A percentile compares a stretch with the other conserved stretches of the same genome.
Conservation (phyloP, 371 early-diverging fungal genomes). For the Lichtheimia ramosa region DNA sequence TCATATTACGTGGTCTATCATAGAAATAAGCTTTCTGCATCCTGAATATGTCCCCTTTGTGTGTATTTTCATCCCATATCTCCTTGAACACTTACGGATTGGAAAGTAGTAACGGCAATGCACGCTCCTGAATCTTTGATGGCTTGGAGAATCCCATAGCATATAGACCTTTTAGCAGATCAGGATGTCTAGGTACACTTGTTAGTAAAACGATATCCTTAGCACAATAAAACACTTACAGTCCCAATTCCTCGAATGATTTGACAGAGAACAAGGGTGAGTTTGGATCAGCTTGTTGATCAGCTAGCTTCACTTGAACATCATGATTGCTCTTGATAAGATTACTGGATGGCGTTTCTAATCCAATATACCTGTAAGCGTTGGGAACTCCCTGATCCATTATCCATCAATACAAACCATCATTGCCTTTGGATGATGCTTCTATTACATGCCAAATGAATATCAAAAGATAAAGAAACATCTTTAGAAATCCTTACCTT, state of each 20-base stretch:
- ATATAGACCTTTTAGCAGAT: slow-evolving; percentile 91
- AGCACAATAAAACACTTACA: slow-evolving; percentile 41
- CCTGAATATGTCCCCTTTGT: no score
- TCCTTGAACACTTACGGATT: slow-evolving; percentile 58
- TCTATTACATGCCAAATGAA: no score
- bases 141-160: slow-evolving; percentile 92
- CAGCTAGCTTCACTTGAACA: slow-evolving; percentile 81
- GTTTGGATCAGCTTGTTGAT: slow-evolving; percentile 62
- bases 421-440: no score
- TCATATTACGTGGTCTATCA: slow-evolving; percentile 44
- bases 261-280: slow-evolving; percentile 77
- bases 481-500: no score
- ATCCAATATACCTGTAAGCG: no score
- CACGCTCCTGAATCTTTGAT: slow-evolving; percentile 95
- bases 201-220: neutral
- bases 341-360: neutral
- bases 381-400: no score
- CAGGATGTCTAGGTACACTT: slow-evolving; percentile 45
- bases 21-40: neutral
- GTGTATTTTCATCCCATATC: neutral
- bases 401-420: no score
- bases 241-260: slow-evolving; percentile 75
- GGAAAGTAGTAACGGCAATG: slow-evolving; percentile 83
- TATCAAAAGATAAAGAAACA: no score
- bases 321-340: slow-evolving; percentile 62